Evolutionary conservation across 2,329 filamentous ascomycete species (phyloP), one percentile per base, ranked within the genome.

Genomic region (Ophiocordyceps robertsii): DNA sequence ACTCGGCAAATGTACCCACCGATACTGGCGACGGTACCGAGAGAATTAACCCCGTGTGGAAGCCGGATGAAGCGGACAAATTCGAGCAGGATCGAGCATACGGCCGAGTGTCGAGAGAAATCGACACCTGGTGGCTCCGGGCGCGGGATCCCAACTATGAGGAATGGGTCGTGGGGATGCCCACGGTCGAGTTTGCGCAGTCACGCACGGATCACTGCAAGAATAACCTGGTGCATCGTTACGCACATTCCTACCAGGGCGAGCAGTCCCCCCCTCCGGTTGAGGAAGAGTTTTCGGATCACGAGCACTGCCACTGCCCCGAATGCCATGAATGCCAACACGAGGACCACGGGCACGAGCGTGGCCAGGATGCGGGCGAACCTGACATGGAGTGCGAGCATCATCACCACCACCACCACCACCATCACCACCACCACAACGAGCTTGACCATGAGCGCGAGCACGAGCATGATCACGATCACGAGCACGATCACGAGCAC

Each of bases 121-220:
- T 81, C 40, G 77, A 82, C 53, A 68, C 67, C 3, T 82, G 77
- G 77, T 82, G 77, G 76, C 65, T 75, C 37, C 68, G 67, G 39
- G 73, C 73, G 36, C 68, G 75, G 35, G 73, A 80, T 46, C 71
- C 72, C 2, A 80, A 80, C 51, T 72, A 72, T 45, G 72, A 75
- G 35, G 69, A 71, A 19, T 77, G 73, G 70, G 67, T 70, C 29
- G 66, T 75, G 0, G 64, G 64, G 1, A 79, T 80, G 72, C 75
- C 75, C 3, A 70, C 73, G 3, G 70, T 79, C 16, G 73, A 77
- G 44, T 71, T 73, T 49, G 77, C 77, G 1, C 69, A 74, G 48
- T 66, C 68, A 39, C 65, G 74, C 31, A 73, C 73, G 6, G 69
- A 74, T 46, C 68, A 73, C 49, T 79, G 74, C 57, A 75, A 75